Base-by-base conservation (phyloP, 2,329 filamentous ascomycete species). In the Exophiala calicioides region DNA sequence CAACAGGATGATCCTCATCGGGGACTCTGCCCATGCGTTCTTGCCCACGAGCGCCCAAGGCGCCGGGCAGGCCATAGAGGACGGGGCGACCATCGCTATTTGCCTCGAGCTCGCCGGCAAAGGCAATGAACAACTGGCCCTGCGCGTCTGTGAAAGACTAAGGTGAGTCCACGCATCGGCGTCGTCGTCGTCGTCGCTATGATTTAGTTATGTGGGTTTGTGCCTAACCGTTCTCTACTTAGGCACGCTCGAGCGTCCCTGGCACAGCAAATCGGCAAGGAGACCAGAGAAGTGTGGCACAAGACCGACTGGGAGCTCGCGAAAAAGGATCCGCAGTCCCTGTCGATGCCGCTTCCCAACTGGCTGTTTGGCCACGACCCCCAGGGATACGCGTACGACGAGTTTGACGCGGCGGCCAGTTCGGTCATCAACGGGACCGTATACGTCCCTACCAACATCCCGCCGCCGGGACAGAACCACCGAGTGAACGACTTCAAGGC, bases 1-100 rank as follows among this genome's bases (percentile, higher is more conserved):
- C 20, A 15, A 23, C 10, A 63, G 71, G 10, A 70, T 74, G 33
- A 64, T 73, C 19, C 59, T 75, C 2, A 68, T 78, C 19, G 75
- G 75, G 3, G 74, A 77, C 53, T 66, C 73, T 3, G 74, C 75
- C 5, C 75, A 78, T 52, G 68, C 73, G 1, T 73, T 75, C 58
- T 62, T 76, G 3, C 74, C 74, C 0, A 72, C 71, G 1, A 68
- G 67, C 7, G 69, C 71, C 12, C 69, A 74, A 50, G 73, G 74
- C 4, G 74, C 70, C 0, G 70, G 68, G n/a, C 70, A 74, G 58
- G 70, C 71, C 0, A 70, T 77, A 56, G 73, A 77, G 57, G 74
- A 77, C 57, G 73, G 69, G 2, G 68, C 71, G 1, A 70, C 70
- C 2, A 54, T 76, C 3, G 73, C 71, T 3, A 66, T 68, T 1